Evolutionary conservation across 2,329 filamentous ascomycete species (phyloP).

Genomic region (Monosporascus sp.): DNA sequence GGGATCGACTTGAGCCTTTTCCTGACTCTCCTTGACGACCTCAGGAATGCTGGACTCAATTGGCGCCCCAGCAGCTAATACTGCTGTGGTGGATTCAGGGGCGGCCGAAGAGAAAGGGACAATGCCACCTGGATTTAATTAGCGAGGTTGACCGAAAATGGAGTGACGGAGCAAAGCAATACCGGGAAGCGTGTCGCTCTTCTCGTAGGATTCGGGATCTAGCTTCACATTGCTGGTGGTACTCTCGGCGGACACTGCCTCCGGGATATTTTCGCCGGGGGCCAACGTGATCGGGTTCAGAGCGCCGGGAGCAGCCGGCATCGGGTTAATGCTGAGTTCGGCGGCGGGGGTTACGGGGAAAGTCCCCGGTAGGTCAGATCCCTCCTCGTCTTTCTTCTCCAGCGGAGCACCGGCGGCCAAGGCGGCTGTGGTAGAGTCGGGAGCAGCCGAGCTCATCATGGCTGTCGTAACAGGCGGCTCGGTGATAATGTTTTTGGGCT

Average conservation of each 20-base stretch:
- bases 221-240: constrained; percentile 66
- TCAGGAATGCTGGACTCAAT: constrained; percentile 48
- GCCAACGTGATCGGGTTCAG: constrained; percentile 77
- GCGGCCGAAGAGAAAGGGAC: constrained; percentile 28
- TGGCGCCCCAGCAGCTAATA: constrained; percentile 37
- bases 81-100: constrained; percentile 36
- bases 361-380: constrained; percentile 54
- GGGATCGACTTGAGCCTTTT: constrained; percentile 56
- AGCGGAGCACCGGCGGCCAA: constrained; percentile 62
- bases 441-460: constrained; percentile 62
- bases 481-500: constrained; percentile 61
- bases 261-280: constrained; percentile 76
- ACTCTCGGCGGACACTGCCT: constrained; percentile 61
- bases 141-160: not conserved
- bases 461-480: constrained; percentile 40
- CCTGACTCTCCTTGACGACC: constrained; percentile 66
- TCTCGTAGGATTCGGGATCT: constrained; percentile 83
- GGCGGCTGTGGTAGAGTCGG: constrained; percentile 65
- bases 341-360: constrained; percentile 67
- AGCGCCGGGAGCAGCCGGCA: constrained; percentile 56
- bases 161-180: constrained; percentile 7
- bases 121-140: constrained; percentile 15
- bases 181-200: constrained; percentile 60
- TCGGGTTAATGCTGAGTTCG: constrained; percentile 49
- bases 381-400: constrained; percentile 37